These are phyloP conservation scores for Petunia hybrid DNA, from an alignment of 305 asterid species.

Conservation along the genomic window DNA sequence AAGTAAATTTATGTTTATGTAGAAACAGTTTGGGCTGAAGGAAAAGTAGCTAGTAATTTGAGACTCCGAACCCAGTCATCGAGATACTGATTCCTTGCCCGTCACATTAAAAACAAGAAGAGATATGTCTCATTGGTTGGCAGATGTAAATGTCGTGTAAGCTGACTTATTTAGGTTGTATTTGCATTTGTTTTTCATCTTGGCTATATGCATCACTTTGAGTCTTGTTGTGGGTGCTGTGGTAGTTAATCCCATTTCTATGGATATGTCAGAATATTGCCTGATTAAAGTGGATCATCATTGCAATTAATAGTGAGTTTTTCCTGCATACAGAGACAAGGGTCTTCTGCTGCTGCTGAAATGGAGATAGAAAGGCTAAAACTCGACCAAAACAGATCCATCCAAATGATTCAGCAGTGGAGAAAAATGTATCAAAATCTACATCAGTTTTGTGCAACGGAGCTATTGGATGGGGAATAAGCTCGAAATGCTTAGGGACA, in stretches of 20 bases:
- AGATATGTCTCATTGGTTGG: background rate
- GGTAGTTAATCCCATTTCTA: background rate
- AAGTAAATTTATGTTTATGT: background rate
- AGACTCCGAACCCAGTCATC: background rate
- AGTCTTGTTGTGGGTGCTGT: background rate
- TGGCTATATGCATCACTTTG: background rate
- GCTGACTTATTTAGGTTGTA: background rate
- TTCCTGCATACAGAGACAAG: slow-evolving; percentile 60
- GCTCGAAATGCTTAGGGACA: slow-evolving; percentile 41
- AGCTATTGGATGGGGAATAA: slow-evolving; percentile 63
- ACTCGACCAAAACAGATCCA: slow-evolving; percentile 53
- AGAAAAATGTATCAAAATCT: slow-evolving; percentile 59
- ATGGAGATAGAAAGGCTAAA: slow-evolving; percentile 76
- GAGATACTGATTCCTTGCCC: background rate
- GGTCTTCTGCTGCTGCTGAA: slow-evolving; percentile 78
- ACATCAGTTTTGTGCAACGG: slow-evolving; percentile 68
- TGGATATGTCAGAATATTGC: background rate
- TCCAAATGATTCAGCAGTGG: slow-evolving; percentile 73
- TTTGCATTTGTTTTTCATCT: background rate
- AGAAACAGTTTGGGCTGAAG: background rate
- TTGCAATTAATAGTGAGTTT: slow-evolving; percentile 4
- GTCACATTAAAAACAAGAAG: background rate
- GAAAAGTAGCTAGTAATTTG: background rate
- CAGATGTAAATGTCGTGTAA: background rate
- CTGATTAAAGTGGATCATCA: background rate